Conservation (phyloP, 306 rosid genomes). For the Mimosa pudica region DNA sequence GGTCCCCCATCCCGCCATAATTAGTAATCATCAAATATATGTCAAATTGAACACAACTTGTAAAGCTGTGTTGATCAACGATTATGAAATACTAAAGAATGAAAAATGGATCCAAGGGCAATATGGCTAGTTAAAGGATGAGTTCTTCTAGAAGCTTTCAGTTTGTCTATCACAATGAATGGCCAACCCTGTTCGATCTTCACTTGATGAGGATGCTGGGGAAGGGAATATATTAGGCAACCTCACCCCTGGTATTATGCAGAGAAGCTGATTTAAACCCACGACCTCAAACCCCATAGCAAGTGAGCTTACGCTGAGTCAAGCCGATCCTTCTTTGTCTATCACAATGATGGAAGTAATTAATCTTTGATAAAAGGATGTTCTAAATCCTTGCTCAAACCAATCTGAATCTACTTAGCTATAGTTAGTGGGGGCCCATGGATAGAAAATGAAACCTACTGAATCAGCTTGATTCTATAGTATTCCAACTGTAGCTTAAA, state of each 20-base stretch:
- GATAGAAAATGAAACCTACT: slow-evolving; percentile 1
- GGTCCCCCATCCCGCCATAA: not conserved
- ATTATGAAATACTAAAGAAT: not conserved
- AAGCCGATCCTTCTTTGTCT: not conserved
- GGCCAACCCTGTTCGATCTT: no score
- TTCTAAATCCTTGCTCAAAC: not conserved
- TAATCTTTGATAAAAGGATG: not conserved
- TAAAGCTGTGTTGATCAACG: not conserved
- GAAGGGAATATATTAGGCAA: no score
- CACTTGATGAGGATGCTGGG: no score
- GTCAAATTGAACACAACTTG: not conserved
- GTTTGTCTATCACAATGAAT: not conserved
- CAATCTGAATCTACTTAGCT: not conserved
- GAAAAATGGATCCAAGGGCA: not conserved
- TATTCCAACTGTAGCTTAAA: slow-evolving; percentile 1
- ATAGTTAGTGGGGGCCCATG: not conserved
- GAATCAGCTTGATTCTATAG: slow-evolving; percentile 7
- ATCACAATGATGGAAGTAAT: not conserved
- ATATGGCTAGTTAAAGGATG: not conserved
- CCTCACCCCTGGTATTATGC: no score
- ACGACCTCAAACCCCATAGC: no score
- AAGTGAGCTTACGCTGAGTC: no score
- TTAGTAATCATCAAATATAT: not conserved
- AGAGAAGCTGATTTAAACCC: no score
- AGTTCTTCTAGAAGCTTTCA: not conserved